phyloP scores from a whole-genome alignment of 2,329 filamentous ascomycete genomes.

The Mycogone perniciosa region DNA sequence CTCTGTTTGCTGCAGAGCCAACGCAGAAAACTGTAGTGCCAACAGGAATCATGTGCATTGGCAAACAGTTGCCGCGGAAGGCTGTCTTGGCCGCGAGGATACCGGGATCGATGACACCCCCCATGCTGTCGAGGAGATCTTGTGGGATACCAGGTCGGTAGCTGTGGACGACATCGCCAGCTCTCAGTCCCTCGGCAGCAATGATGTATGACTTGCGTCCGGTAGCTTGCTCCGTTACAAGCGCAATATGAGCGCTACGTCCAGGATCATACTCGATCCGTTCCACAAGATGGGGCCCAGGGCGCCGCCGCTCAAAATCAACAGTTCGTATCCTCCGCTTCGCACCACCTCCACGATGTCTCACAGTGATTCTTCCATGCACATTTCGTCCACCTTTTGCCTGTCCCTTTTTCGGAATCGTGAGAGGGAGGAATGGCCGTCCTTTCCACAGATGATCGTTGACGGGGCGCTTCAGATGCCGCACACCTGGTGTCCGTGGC shows the following conservation, averaged over 20 bases:
- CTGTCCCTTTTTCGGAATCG: constrained; percentile 87
- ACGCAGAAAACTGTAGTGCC: constrained; percentile 92
- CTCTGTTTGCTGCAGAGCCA: constrained; percentile 64
- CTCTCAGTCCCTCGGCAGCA: constrained; percentile 88
- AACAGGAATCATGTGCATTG: constrained; percentile 90
- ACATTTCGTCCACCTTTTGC: constrained; percentile 89
- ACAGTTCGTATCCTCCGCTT: constrained; percentile 89
- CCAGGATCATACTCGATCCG: constrained; percentile 95
- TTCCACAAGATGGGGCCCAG: constrained; percentile 83
- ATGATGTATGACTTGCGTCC: constrained; percentile 82
- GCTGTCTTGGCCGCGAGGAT: constrained; percentile 92
- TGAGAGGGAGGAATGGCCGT: constrained; percentile 72
- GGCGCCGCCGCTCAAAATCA: constrained; percentile 73
- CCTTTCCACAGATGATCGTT: constrained; percentile 98
- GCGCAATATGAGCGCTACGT: constrained; percentile 85
- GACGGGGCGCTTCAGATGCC: constrained; percentile 85
- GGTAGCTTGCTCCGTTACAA: constrained; percentile 69
- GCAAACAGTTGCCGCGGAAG: constrained; percentile 89
- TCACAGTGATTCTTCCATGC: constrained; percentile 75
- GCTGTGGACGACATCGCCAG: constrained; percentile 86
- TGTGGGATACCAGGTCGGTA: constrained; percentile 85
- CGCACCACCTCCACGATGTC: constrained; percentile 86
- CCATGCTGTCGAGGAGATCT: constrained; percentile 84
- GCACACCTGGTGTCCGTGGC: constrained; percentile 83
- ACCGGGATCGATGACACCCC: constrained; percentile 87